phyloP scores from a whole-genome alignment of 257 asterid genomes.

The Oldenlandia corymbosa region DNA sequence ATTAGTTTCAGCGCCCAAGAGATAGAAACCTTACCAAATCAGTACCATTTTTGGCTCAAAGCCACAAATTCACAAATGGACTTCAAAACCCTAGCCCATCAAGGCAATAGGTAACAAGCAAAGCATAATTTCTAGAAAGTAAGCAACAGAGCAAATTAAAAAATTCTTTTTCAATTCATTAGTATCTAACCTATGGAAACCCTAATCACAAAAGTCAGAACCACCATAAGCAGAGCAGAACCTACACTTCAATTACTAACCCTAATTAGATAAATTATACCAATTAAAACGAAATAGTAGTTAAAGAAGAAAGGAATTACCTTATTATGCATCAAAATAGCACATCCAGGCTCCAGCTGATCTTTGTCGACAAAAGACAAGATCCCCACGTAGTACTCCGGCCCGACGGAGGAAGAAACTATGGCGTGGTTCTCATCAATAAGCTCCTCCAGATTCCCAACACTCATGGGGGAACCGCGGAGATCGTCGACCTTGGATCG shows the following conservation, averaged over 20 bases:
- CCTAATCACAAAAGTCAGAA: slow-evolving; percentile 2
- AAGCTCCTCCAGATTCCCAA: slow-evolving; percentile 79
- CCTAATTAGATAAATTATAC: not conserved
- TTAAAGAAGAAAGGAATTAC: slow-evolving; percentile 21
- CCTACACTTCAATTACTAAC: not conserved
- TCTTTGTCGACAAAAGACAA: slow-evolving; percentile 86
- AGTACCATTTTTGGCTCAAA: not conserved
- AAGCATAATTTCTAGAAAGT: not conserved
- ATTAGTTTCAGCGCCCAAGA: not conserved
- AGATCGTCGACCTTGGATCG: slow-evolving; percentile 79
- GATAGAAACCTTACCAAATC: not conserved
- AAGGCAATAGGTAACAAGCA: not conserved
- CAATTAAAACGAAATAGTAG: not conserved
- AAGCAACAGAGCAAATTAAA: too few relatives aligned
- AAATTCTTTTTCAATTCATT: too few relatives aligned
- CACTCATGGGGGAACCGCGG: slow-evolving; percentile 90
- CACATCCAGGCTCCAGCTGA: slow-evolving; percentile 92
- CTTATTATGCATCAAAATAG: slow-evolving; percentile 94
- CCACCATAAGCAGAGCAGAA: not conserved
- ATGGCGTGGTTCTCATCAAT: slow-evolving; percentile 94
- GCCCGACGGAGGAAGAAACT: slow-evolving; percentile 81
- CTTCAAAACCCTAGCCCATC: slow-evolving; percentile 1
- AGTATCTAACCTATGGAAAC: not conserved
- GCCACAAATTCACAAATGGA: not conserved
- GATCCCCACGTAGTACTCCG: slow-evolving; percentile 86